Conservation (phyloP, 164 flowering plant genomes). For the Vitis riparia region DNA sequence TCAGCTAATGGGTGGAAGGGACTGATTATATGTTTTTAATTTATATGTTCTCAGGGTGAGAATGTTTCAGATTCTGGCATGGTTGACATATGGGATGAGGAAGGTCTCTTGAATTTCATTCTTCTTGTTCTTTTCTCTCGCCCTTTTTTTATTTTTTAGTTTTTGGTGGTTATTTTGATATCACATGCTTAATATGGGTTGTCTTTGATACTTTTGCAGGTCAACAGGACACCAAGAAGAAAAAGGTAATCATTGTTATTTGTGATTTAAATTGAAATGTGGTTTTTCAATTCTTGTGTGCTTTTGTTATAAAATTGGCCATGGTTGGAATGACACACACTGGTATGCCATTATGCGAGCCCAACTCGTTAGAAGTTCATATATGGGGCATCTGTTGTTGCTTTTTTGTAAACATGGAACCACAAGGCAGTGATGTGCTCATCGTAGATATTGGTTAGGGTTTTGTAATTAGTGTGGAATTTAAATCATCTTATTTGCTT, state of each 20-base stretch:
- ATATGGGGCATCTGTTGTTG: neutral
- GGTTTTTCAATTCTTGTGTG: too few species aligned
- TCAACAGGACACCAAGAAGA: slow-evolving; percentile 33
- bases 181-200: neutral
- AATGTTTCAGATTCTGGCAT: slow-evolving; percentile 31
- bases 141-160: too few species aligned
- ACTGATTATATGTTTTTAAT: neutral
- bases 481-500: too few species aligned
- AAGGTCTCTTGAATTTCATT: slow-evolving; percentile 37
- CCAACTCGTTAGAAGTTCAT: neutral
- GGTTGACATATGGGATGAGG: slow-evolving; percentile 62
- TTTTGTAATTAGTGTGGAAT: too few species aligned
- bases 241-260: slow-evolving; percentile 40
- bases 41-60: slow-evolving; percentile 33
- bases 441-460: neutral
- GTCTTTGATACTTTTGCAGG: slow-evolving; percentile 34
- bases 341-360: too few species aligned
- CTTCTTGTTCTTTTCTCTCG: neutral
- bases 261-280: neutral
- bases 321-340: neutral
- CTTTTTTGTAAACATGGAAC: neutral
- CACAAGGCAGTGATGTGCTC: neutral
- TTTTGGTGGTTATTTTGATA: neutral
- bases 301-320: neutral
- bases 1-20: neutral